Evolutionary conservation across 2,329 filamentous ascomycete species (phyloP), one percentile per base, ranked within the genome.

Genomic region (Aspergillus glaucus): DNA sequence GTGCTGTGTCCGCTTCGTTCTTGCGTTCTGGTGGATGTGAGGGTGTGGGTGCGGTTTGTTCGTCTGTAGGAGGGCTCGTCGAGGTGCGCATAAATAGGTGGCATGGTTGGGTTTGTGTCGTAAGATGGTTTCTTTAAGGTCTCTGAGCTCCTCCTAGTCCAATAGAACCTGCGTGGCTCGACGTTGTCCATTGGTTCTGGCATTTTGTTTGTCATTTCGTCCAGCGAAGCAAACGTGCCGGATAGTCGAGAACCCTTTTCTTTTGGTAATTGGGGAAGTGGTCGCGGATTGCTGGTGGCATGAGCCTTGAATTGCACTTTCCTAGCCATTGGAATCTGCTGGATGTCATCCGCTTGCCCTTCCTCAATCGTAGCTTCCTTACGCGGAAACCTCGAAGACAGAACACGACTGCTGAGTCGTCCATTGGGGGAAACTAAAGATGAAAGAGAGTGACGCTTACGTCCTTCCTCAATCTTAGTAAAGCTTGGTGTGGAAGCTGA

Each of bases 1-100:
- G 45, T 37, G 12, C 40, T 51, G 21, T 49, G 43, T 43, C 52
- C 50, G 21, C 19, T 26, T 30, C 48, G 52, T 34, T 43, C 21
- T 21, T 3, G 12, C 36, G 36, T n/a, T 32, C 21, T 32, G 44
- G 10, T 21, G 19, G n/a, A 17, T 7, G n/a, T 40, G 17, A 12
- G 15, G 2, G 17, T 6, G 37, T 17, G n/a, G 4, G 2, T 22
- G 37, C n/a, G 15, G 37, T 10, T 40, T 9, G 15, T 40, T 40
- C 17, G 15, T 6, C 19, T 40, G 37, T 40, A 40, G 17, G 17
- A 8, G 26, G 10, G 10, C 3, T 30, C 26, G 26, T 30, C 26
- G 26, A 10, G 9, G 10, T 30, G 26, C 22, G 22, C 22, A 30
- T 12, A 9, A 30, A 30, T 12, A 12, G 10, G 26, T 30, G 26